These are phyloP conservation scores for Nicotiana tabacum DNA, from an alignment of 257 asterid species.

Conservation along the genomic window DNA sequence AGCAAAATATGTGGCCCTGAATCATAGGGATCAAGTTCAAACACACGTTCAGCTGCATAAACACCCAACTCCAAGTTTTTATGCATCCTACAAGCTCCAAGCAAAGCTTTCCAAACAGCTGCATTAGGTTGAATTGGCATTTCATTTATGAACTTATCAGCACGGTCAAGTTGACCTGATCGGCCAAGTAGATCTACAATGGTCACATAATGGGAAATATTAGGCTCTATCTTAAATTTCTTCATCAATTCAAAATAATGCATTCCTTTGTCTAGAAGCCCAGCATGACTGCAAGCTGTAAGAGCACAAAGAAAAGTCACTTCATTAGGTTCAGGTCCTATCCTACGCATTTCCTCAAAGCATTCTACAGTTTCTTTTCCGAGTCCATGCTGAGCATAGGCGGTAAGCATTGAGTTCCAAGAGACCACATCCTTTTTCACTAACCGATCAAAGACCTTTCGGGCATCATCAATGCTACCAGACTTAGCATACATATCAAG, in stretches of 20 bases:
- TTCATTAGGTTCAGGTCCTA: slow-evolving; percentile 55
- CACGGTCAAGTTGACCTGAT: slow-evolving; percentile 60
- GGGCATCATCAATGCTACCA: slow-evolving; percentile 68
- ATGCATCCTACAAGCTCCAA: slow-evolving; percentile 86
- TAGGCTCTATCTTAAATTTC: slow-evolving; percentile 41
- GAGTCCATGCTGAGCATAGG: slow-evolving; percentile 79
- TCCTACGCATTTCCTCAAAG: slow-evolving; percentile 53
- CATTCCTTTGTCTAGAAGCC: slow-evolving; percentile 63
- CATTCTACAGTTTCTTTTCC: slow-evolving; percentile 55
- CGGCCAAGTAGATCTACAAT: slow-evolving; percentile 69
- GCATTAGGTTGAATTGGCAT: slow-evolving; percentile 63
- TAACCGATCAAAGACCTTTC: slow-evolving; percentile 54
- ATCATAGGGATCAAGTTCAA: slow-evolving; percentile 74
- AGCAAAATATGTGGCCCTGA: slow-evolving; percentile 80
- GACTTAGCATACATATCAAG: slow-evolving; percentile 84
- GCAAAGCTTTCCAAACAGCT: slow-evolving; percentile 72
- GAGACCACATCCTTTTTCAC: slow-evolving; percentile 60
- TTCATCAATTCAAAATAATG: slow-evolving; percentile 63
- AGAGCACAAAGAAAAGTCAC: slow-evolving; percentile 69
- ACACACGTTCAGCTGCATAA: slow-evolving; percentile 71
- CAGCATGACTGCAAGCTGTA: slow-evolving; percentile 81
- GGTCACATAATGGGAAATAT: slow-evolving; percentile 58
- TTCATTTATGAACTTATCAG: slow-evolving; percentile 49
- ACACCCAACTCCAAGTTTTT: slow-evolving; percentile 61
- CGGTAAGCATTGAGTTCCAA: slow-evolving; percentile 86